Evolutionary conservation across 192 early-diverging fungal species (phyloP).

Genomic region (Phycomyces nitens): DNA sequence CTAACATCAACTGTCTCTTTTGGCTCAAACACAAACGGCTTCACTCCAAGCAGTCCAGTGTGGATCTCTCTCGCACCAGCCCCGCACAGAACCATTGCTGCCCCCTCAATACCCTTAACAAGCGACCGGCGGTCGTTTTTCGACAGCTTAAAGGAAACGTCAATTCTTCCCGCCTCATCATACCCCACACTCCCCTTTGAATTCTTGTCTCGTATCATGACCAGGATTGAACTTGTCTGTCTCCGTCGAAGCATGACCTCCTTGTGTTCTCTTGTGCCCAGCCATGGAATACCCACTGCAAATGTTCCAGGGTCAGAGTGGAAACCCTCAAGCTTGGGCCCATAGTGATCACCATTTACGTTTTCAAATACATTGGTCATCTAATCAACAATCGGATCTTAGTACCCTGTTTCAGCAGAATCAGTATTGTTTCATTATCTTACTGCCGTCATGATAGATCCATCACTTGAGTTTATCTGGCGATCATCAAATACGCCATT

Average conservation of each 20-base stretch:
- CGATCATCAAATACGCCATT: conserved; percentile 60
- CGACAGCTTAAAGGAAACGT: conserved; percentile 49
- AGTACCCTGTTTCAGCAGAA: background rate
- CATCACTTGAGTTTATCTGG: conserved; percentile 40
- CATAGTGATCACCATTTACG: conserved; percentile 59
- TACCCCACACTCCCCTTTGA: conserved; percentile 40
- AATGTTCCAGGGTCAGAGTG: conserved; percentile 46
- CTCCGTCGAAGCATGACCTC: conserved; percentile 43
- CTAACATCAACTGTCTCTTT: conserved; percentile 37
- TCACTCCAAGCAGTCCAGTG: conserved; percentile 50
- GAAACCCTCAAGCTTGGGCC: conserved; percentile 66
- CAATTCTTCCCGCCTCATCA: conserved; percentile 41
- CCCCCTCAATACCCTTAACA: conserved; percentile 40
- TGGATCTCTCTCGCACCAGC: conserved; percentile 63
- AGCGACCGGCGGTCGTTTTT: conserved; percentile 50
- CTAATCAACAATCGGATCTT: conserved; percentile 4
- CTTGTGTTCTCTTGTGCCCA: conserved; percentile 48
- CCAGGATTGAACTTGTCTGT: conserved; percentile 47
- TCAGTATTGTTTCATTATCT: conserved; percentile 13
- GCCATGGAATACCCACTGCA: conserved; percentile 49
- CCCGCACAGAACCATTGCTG: conserved; percentile 52
- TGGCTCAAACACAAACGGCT: conserved; percentile 30
- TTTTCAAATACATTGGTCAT: conserved; percentile 50
- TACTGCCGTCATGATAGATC: conserved; percentile 72
- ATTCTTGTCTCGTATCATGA: conserved; percentile 63